Base-by-base conservation (phyloP, 371 early-diverging fungal species). In the Lichtheimia ramosa region DNA sequence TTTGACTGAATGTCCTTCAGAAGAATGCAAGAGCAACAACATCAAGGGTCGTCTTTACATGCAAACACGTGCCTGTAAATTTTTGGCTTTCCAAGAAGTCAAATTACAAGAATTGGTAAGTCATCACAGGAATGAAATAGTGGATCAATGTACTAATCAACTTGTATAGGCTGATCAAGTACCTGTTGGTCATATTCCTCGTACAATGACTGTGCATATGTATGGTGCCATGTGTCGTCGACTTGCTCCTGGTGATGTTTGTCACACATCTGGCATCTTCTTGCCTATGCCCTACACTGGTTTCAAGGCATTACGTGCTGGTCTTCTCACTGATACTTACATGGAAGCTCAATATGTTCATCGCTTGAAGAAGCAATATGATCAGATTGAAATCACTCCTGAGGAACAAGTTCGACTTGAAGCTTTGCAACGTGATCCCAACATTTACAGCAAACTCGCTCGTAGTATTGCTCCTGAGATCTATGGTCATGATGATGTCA, bases 171-270 rank as follows among this genome's bases (percentile, higher is more conserved):
- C 98, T 13, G 92, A 96, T 74, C 98, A 99, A 86, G 97, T 98
- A 8, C 98, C 98, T 59, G 96, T 96, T 59, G 99, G 99, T 51
- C 95, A 96, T 76, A 96, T 99, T 70, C 99, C 99, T 46, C 88
- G 99, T 50, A 86, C 92, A 14, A 91, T 99, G 83, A 94, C 91
- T 15, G 82, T 99, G 8, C 94, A 98, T 67, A 72, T 96, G 59
- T 92, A 90, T 70, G 95, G 93, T 59, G 85, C 84, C 50, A 73
- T 89, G 54, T 94, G 95, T 54, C 90, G 98, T 46, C 71, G 73
- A 56, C 82, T 92, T 64, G 90, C 84, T 52, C 99, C 99, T 8
- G 99, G 99, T 59, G 98, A 98, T 75, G 85, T 89, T 1, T 94
- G 96, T 46, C 74, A 85, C 39, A 83, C 97, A 27, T 83, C 92